phyloP scores from a whole-genome alignment of 2,329 filamentous ascomycete genomes.

The Fusarium foetens region DNA sequence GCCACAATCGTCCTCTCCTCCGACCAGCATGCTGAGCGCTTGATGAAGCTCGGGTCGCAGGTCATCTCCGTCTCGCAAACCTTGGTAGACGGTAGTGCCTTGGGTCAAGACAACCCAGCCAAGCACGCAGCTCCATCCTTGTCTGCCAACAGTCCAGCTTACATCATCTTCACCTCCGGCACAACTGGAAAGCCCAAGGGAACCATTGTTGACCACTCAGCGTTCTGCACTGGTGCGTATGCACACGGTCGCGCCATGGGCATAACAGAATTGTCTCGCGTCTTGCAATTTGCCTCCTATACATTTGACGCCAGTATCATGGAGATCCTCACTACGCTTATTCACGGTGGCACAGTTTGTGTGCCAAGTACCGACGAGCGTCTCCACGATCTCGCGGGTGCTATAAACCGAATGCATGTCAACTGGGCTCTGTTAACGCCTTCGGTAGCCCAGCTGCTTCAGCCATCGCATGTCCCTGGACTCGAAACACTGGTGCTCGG shows the following conservation, averaged over 20 bases:
- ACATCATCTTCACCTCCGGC: conserved; percentile 26
- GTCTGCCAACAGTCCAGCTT: background rate
- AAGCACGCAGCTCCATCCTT: background rate
- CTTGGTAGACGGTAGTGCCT: background rate
- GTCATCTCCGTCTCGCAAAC: background rate
- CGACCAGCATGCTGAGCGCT: background rate
- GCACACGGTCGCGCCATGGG: conserved; percentile 17
- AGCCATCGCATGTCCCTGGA: conserved; percentile 18
- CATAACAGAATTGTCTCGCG: conserved; percentile 6
- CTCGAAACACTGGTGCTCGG: conserved; percentile 32
- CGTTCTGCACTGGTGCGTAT: conserved; percentile 19
- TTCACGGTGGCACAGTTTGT: conserved; percentile 46
- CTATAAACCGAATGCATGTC: conserved; percentile 15
- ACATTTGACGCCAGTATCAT: conserved; percentile 47
- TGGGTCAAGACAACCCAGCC: rapidly evolving
- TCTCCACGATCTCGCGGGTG: conserved; percentile 47
- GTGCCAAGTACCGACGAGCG: conserved; percentile 52
- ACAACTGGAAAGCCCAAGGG: conserved; percentile 29
- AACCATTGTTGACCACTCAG: conserved; percentile 13
- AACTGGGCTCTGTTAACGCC: conserved; percentile 40
- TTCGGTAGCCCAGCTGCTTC: conserved; percentile 28
- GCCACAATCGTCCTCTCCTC: background rate
- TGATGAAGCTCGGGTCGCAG: conserved; percentile 7
- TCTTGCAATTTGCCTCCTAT: conserved; percentile 27
- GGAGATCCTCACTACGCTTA: conserved; percentile 31